These are phyloP conservation scores for Dioscorea zingiberensis DNA, from an alignment of 106 monocot species.

Conservation along the genomic window DNA sequence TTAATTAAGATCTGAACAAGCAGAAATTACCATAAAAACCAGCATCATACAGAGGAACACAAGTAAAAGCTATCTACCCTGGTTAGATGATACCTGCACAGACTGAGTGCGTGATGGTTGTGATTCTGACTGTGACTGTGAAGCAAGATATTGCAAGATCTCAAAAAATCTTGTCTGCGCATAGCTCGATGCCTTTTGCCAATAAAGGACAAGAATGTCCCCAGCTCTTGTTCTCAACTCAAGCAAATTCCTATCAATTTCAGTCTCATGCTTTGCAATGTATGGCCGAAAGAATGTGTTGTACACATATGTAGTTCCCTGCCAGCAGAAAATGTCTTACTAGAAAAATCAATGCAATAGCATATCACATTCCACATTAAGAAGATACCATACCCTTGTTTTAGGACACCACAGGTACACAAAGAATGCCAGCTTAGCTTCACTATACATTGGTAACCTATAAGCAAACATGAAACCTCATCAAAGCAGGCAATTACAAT, in stretches of 20 bases:
- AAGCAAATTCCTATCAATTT: slow-evolving; percentile 60
- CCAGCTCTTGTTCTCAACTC: slow-evolving; percentile 56
- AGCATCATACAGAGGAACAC: too few relatives aligned
- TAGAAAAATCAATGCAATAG: too few relatives aligned
- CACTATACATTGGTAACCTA: slow-evolving; percentile 90
- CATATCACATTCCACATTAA: too few relatives aligned
- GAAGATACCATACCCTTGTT: slow-evolving; percentile 53
- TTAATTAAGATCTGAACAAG: too few relatives aligned
- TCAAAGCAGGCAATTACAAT: not conserved
- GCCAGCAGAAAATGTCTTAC: not conserved
- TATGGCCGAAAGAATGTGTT: slow-evolving; percentile 68
- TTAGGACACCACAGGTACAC: slow-evolving; percentile 91
- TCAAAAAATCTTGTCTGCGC: slow-evolving; percentile 67
- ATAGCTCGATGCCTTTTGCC: slow-evolving; percentile 45
- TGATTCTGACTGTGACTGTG: slow-evolving; percentile 48
- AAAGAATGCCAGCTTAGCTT: slow-evolving; percentile 86
- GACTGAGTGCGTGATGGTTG: slow-evolving; percentile 39
- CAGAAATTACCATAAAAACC: too few relatives aligned
- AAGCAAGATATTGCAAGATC: slow-evolving; percentile 67
- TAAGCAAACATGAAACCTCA: slow-evolving; percentile 1
- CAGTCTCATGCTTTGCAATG: slow-evolving; percentile 55
- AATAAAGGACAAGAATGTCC: slow-evolving; percentile 43
- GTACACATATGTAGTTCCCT: slow-evolving; percentile 87
- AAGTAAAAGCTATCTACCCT: not conserved
- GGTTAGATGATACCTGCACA: slow-evolving; percentile 34